These are phyloP conservation scores for Penicillium chermesinum DNA, from an alignment of 495 filamentous ascomycete genomes.

Conservation along the genomic window DNA sequence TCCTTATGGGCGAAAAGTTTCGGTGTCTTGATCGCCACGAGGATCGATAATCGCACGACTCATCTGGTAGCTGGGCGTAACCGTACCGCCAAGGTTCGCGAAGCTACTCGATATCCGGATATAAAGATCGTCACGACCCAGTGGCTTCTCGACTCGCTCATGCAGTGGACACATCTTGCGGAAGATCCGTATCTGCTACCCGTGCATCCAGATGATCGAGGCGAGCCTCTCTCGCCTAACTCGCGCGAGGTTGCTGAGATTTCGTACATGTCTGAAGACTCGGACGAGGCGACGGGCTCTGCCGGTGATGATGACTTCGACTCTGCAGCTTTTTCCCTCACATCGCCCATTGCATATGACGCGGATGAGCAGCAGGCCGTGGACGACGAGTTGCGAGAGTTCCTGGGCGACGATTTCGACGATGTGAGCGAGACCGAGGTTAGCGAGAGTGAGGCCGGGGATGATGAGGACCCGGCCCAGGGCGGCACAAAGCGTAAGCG, in stretches of 20 bases:
- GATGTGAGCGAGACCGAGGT: slow-evolving; percentile 45
- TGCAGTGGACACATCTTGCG: slow-evolving; percentile 67
- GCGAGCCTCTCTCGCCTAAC: slow-evolving; percentile 32
- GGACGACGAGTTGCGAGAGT: slow-evolving; percentile 73
- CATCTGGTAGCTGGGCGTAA: slow-evolving; percentile 69
- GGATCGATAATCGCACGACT: slow-evolving; percentile 54
- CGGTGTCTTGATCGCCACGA: slow-evolving; percentile 64
- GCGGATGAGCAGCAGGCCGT: slow-evolving; percentile 46
- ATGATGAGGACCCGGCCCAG: slow-evolving; percentile 21
- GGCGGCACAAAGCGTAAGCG: slow-evolving; percentile 41
- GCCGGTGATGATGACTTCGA: slow-evolving; percentile 33
- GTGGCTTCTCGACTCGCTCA: slow-evolving; percentile 81
- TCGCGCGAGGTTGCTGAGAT: slow-evolving; percentile 32
- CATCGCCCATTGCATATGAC: slow-evolving; percentile 38
- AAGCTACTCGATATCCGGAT: slow-evolving; percentile 63
- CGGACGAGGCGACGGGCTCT: slow-evolving; percentile 41
- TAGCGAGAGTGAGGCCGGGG: slow-evolving; percentile 19
- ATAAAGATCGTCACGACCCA: slow-evolving; percentile 87
- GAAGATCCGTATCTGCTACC: slow-evolving; percentile 69
- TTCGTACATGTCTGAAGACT: slow-evolving; percentile 35
- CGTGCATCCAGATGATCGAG: slow-evolving; percentile 58
- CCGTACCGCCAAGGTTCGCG: slow-evolving; percentile 82
- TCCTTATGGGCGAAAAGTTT: slow-evolving; percentile 79
- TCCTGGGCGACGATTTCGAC: slow-evolving; percentile 64
- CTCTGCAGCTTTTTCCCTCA: slow-evolving; percentile 26